A percentile compares a stretch with the other conserved stretches of the same genome.
Evolutionary conservation across 139 green algal species (phyloP).

Genomic region (Eudorina sp.): DNA sequence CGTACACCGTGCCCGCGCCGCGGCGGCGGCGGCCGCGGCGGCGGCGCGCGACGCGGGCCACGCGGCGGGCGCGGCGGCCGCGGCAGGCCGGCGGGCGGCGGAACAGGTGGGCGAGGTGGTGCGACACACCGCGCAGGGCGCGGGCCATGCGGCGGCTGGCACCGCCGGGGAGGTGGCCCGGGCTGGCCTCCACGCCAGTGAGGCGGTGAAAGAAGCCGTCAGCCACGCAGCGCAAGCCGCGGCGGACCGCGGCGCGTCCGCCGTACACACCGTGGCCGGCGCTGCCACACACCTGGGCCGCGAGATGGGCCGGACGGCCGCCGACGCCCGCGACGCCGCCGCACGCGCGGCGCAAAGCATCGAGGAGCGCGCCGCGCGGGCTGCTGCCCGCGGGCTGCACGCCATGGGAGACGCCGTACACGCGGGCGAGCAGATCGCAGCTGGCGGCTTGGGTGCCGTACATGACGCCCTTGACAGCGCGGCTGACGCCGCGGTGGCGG

Average conservation of each 20-base stretch:
- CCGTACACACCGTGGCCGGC: no score
- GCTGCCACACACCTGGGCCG: background rate
- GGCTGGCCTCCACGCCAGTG: background rate
- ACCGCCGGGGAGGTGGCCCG: background rate
- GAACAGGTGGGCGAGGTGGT: background rate
- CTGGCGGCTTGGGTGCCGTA: background rate
- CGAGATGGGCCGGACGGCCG: background rate
- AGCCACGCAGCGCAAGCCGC: background rate
- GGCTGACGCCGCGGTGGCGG: background rate
- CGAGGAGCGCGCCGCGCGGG: background rate
- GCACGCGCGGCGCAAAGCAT: background rate
- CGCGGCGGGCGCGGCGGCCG: background rate
- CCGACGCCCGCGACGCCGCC: background rate
- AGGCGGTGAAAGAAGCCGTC: background rate
- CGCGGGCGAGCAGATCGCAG: background rate
- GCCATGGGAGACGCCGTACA: background rate
- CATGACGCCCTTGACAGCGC: background rate
- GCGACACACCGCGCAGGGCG: background rate
- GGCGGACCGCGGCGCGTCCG: no score
- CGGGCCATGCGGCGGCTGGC: background rate
- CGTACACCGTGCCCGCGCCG: background rate
- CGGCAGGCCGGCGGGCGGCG: background rate
- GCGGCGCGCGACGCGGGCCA: background rate
- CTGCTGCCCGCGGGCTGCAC: background rate
- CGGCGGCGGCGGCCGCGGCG: no score